These are phyloP conservation scores for Bruguiera parviflora DNA, from an alignment of 345 rosid species.

Conservation along the genomic window DNA sequence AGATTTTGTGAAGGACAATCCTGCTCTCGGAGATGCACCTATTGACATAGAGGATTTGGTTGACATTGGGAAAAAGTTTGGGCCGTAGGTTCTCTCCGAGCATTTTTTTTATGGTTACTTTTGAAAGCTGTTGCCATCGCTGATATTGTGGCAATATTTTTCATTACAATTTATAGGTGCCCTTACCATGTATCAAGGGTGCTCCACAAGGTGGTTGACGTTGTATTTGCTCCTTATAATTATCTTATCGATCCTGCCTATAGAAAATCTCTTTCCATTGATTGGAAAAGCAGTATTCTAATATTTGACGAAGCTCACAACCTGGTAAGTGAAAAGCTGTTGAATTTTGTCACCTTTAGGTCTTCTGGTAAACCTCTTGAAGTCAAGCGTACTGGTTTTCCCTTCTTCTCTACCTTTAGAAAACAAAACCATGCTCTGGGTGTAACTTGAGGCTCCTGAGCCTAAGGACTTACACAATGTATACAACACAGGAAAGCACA, in stretches of 20 bases:
- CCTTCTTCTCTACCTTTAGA: too few relatives aligned
- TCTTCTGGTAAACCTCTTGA: not conserved
- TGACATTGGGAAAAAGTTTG: conserved; percentile 65
- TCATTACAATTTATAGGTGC: conserved; percentile 53
- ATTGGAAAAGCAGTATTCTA: conserved; percentile 64
- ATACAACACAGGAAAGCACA: conserved; percentile 68
- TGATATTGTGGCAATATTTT: conserved; percentile 15
- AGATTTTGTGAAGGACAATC: conserved; percentile 68
- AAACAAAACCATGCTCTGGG: not conserved
- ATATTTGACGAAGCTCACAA: conserved; percentile 99
- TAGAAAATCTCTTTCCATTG: conserved; percentile 57
- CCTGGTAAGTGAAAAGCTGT: conserved; percentile 54
- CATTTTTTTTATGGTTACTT: not conserved
- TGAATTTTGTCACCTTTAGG: not conserved
- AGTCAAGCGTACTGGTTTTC: too few relatives aligned
- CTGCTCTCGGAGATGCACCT: conserved; percentile 81
- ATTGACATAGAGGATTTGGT: conserved; percentile 93
- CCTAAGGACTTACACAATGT: conserved; percentile 14
- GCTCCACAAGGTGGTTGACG: conserved; percentile 80
- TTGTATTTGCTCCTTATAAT: conserved; percentile 89
- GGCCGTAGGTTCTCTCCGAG: conserved; percentile 56
- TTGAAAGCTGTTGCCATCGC: conserved; percentile 1
- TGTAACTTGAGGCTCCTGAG: not conserved
- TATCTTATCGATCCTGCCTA: conserved; percentile 74
- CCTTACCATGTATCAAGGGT: conserved; percentile 83